phyloP scores from a whole-genome alignment of 345 rosid species.

The Psidium guajava region DNA sequence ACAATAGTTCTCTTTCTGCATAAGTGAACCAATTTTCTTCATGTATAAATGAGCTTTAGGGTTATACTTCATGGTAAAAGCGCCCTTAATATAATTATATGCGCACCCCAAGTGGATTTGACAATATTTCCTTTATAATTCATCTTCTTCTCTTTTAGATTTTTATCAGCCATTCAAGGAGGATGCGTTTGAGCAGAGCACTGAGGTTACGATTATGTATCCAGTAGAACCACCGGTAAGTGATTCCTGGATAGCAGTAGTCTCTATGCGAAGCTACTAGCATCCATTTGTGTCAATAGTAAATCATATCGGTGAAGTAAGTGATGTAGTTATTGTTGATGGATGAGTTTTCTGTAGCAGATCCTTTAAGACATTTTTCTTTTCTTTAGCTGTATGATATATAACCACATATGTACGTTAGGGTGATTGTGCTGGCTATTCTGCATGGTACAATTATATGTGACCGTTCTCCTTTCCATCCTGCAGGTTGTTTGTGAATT shows the following conservation, averaged over 20 bases:
- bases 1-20: background rate
- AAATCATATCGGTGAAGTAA: background rate
- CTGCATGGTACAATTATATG: background rate
- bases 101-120: background rate
- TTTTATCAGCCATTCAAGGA: conserved; percentile 82
- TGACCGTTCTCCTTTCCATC: conserved; percentile 9
- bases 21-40: background rate
- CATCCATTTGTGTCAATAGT: background rate
- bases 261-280: background rate
- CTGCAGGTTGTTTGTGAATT: conserved; percentile 87
- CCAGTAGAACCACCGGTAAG: conserved; percentile 88
- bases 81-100: background rate
- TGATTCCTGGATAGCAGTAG: background rate
- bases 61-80: background rate
- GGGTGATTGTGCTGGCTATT: background rate
- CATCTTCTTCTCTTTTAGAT: conserved; percentile 29
- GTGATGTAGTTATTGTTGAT: background rate
- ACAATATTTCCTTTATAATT: background rate
- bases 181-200: conserved; percentile 79
- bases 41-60: background rate
- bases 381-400: background rate
- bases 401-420: background rate
- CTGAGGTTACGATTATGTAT: conserved; percentile 71
- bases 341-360: background rate
- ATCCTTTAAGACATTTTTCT: background rate